phyloP scores from a whole-genome alignment of 2,329 filamentous ascomycete genomes.

The Cladosporium halotolerans region DNA sequence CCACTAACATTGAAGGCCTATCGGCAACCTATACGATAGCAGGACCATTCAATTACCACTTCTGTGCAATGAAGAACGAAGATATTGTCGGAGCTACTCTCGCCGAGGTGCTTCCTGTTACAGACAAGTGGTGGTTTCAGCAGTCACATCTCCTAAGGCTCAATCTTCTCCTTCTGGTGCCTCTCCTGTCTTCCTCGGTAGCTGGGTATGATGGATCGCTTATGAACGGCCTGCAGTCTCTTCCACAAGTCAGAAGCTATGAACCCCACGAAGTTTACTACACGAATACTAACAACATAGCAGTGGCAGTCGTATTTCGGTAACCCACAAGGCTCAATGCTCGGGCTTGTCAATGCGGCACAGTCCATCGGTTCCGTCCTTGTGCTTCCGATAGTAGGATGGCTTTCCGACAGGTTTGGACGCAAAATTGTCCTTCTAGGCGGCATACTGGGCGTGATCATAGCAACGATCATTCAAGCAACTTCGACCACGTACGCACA shows the following conservation, averaged over 20 bases:
- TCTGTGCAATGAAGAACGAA: constrained; percentile 20
- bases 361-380: constrained; percentile 2
- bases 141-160: constrained; percentile 39
- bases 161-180: constrained; percentile 40
- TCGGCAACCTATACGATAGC: too few relatives aligned
- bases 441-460: constrained; percentile 1
- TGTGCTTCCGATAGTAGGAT: neutral
- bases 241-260: constrained; percentile 13
- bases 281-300: constrained; percentile 14
- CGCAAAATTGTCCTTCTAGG: neutral
- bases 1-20: neutral
- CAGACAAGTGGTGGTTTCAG: constrained; percentile 38
- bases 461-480: constrained; percentile 6
- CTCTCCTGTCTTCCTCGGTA: constrained; percentile 24
- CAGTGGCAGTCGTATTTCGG: constrained; percentile 11
- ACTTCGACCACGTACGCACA: neutral
- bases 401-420: constrained; percentile 2
- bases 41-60: too few relatives aligned
- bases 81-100: constrained; percentile 27
- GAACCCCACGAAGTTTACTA: constrained; percentile 2
- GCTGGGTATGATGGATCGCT: constrained; percentile 14
- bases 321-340: neutral
- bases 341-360: constrained; percentile 5
- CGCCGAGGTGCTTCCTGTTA: constrained; percentile 37
- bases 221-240: constrained; percentile 22